phyloP scores from a whole-genome alignment of 2,329 filamentous ascomycete species.

The Tolypocladium tundrense region DNA sequence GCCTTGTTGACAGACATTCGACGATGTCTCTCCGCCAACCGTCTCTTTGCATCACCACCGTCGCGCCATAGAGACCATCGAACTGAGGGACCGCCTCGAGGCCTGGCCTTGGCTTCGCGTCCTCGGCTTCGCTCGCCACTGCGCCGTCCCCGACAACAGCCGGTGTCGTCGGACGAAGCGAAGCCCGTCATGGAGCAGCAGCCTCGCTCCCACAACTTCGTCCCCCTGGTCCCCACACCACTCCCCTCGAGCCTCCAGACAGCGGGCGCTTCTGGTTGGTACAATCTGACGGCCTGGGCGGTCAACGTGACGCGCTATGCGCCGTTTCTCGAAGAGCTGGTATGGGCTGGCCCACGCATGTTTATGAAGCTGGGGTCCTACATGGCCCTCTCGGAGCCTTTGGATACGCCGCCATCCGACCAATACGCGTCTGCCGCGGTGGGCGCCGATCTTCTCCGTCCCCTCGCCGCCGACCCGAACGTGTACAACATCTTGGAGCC shows the following conservation, averaged over 20 bases:
- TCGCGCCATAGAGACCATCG: background rate
- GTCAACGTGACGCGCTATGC: constrained; percentile 49
- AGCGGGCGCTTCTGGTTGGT: constrained; percentile 25
- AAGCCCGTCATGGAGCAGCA: constrained; percentile 2
- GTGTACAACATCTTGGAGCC: constrained; percentile 20
- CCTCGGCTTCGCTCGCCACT: background rate
- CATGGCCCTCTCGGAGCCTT: constrained; percentile 46
- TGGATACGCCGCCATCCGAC: constrained; percentile 35
- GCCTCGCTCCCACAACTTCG: background rate
- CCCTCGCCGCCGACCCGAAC: constrained; percentile 13
- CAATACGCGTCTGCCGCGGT: constrained; percentile 9
- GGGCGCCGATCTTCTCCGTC: constrained; percentile 11
- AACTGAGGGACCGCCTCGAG: background rate
- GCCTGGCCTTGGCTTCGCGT: background rate
- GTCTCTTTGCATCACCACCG: background rate
- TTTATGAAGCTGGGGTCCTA: constrained; percentile 59
- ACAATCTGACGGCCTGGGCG: constrained; percentile 46
- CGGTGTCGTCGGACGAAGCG: background rate
- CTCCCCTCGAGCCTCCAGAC: constrained; percentile 10
- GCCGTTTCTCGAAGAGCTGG: constrained; percentile 57
- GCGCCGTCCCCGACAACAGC: background rate
- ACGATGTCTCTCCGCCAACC: background rate
- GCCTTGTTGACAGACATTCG: background rate
- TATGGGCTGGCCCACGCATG: constrained; percentile 60
- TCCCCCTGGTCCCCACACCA: constrained; percentile 1